phyloP scores from a whole-genome alignment of 805 yeast species.

The Saturnispora serradocipensis region DNA sequence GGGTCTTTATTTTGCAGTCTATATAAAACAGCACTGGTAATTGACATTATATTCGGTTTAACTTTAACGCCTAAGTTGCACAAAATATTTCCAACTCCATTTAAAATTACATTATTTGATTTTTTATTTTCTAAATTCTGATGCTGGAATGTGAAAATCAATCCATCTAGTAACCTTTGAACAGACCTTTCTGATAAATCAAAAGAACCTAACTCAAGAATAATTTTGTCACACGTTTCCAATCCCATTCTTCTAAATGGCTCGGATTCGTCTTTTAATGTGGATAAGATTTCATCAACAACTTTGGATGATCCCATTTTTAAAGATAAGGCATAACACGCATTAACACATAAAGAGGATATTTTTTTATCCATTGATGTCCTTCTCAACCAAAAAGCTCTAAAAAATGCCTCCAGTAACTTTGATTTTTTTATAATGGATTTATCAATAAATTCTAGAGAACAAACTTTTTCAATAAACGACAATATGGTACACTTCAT shows the following conservation, averaged over 20 bases:
- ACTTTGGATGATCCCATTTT: constrained; percentile 58
- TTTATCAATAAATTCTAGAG: constrained; percentile 47
- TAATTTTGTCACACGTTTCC: constrained; percentile 53
- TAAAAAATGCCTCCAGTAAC: constrained; percentile 48
- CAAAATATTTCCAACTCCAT: constrained; percentile 57
- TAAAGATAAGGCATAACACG: constrained; percentile 58
- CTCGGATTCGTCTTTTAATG: constrained; percentile 76
- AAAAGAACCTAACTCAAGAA: constrained; percentile 40
- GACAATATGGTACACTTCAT: constrained; percentile 67
- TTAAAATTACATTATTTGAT: constrained; percentile 33
- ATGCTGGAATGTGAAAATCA: constrained; percentile 72
- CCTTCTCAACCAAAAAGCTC: constrained; percentile 74
- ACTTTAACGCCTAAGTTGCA: constrained; percentile 53
- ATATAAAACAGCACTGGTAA: constrained; percentile 63
- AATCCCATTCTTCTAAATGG: constrained; percentile 71
- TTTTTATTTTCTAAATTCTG: constrained; percentile 46
- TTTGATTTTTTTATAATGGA: constrained; percentile 43
- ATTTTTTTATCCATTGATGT: constrained; percentile 59
- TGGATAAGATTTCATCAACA: constrained; percentile 45
- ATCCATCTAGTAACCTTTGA: constrained; percentile 69
- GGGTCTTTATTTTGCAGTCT: constrained; percentile 64
- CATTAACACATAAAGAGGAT: constrained; percentile 54
- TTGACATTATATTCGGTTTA: constrained; percentile 62
- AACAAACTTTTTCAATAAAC: constrained; percentile 59
- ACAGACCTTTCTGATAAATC: constrained; percentile 53